Percentiles rank a stretch among this genome's conserved stretches.
Conservation (phyloP, 768 basidiomycete species). For the Amanita inopinata region DNA sequence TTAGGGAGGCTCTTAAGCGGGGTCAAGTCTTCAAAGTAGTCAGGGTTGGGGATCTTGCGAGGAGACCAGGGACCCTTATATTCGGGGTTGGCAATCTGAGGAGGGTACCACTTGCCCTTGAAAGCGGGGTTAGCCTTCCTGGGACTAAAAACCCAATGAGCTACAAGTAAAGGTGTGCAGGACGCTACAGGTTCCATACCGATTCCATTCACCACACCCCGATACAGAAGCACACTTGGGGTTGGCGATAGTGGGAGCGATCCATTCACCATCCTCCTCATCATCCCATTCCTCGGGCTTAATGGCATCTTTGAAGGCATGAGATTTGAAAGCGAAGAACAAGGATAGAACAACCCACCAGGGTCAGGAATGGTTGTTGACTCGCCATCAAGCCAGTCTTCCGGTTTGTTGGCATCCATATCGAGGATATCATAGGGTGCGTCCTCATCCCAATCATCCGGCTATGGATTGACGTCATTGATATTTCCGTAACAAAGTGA, state of each 20-base stretch:
- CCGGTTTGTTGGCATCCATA: slow-evolving; percentile 81
- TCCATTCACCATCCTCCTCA: slow-evolving; percentile 98
- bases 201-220: slow-evolving; percentile 94
- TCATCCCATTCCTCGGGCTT: slow-evolving; percentile 99
- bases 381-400: slow-evolving; percentile 93
- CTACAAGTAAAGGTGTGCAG: background rate
- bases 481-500: background rate
- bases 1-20: slow-evolving; percentile 78
- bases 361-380: slow-evolving; percentile 77
- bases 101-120: slow-evolving; percentile 98
- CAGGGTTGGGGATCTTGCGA: slow-evolving; percentile 83
- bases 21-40: slow-evolving; percentile 78
- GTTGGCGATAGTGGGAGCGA: slow-evolving; percentile 83
- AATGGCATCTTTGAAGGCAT: slow-evolving; percentile 48
- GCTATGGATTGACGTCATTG: slow-evolving; percentile 31
- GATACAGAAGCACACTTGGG: slow-evolving; percentile 83
- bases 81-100: slow-evolving; percentile 91
- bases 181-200: slow-evolving; percentile 27
- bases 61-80: slow-evolving; percentile 97
- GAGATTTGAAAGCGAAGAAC: background rate
- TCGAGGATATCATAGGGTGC: slow-evolving; percentile 90
- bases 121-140: slow-evolving; percentile 86
- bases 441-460: slow-evolving; percentile 96
- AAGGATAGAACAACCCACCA: slow-evolving; percentile 30
- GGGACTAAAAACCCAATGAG: slow-evolving; percentile 40